Base-by-base conservation (phyloP, 192 early-diverging fungal genomes). In the Backusella sp. region DNA sequence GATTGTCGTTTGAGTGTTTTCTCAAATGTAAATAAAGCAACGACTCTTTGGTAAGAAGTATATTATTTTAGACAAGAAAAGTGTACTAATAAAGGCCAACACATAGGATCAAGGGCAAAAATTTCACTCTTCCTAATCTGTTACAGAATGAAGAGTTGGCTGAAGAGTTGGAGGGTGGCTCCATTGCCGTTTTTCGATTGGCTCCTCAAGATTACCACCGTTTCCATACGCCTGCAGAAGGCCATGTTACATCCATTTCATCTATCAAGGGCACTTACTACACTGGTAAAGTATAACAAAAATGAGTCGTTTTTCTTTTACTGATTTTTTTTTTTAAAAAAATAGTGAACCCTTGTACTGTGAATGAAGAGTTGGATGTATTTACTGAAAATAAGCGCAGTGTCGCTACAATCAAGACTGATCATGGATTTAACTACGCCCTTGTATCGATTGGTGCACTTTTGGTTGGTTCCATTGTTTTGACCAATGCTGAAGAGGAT, bases 201-300 rank as follows among this genome's bases (percentile, higher is more conserved):
- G 93, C 93, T 0, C 93, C 93, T 42, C 93, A 95, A 82, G 92
- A 95, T 73, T 95, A 95, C 41, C 93, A 95, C 68, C 84, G 93
- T n/a, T 82, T 66, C 82, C 93, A 95, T 75, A 79, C 84, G 35
- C 92, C 92, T 19, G 88, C 84, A 1, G 72, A 84, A 37, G 90
- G 92, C 8, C 75, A 76, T 4, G 66, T 93, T 21, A 80, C 78
- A n/a, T 75, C 84, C 2, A 79, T 82, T 3, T 62, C 68, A 59
- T 78, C 77, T 21, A 84, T 94, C 30, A 72, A 82, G 19, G 91
- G 93, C 11, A 84, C 87, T 0, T 93, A 93, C 68, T 93, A 84
- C 52, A 93, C 92, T 44, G 79, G 79, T 76, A 62, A 39, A 49
- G 15, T 44, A 44, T n/a, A 49, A 49, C 1, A n/a, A 59, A 17